Evolutionary conservation across 2,329 filamentous ascomycete genomes (phyloP).

Genomic region (Fusarium tanahbumbuense): DNA sequence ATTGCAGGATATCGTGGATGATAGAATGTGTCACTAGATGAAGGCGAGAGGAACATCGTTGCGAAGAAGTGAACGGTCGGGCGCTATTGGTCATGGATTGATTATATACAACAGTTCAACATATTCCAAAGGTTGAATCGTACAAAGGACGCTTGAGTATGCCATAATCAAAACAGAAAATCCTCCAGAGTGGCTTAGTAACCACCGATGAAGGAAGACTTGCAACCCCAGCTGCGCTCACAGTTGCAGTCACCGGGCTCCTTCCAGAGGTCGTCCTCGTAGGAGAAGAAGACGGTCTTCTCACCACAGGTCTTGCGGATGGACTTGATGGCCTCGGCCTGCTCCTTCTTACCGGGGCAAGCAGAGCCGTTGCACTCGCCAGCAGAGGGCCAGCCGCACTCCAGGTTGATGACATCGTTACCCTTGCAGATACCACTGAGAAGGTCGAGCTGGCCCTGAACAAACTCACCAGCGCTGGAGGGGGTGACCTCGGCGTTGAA

Average conservation of each 20-base stretch:
- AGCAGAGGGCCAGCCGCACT: constrained; percentile 87
- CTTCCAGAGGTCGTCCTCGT: constrained; percentile 87
- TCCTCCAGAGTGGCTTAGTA: constrained; percentile 32
- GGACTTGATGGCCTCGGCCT: constrained; percentile 76
- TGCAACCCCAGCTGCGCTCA: constrained; percentile 83
- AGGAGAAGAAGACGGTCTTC: constrained; percentile 84
- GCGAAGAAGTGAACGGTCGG: constrained; percentile 38
- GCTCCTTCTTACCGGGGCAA: constrained; percentile 73
- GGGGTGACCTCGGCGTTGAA: constrained; percentile 81
- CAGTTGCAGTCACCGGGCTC: constrained; percentile 72
- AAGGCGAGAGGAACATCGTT: constrained; percentile 21
- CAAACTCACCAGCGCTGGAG: constrained; percentile 78
- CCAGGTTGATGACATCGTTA: constrained; percentile 82
- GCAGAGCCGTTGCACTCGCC: constrained; percentile 79
- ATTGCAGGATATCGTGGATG: constrained; percentile 18
- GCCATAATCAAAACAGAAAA: constrained; percentile 32
- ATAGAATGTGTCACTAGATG: constrained; percentile 13
- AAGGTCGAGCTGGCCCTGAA: constrained; percentile 76
- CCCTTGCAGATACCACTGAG: constrained; percentile 76
- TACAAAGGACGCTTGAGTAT: constrained; percentile 31
- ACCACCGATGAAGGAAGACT: constrained; percentile 38
- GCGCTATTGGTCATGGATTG: constrained; percentile 41
- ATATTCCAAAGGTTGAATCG: constrained; percentile 31
- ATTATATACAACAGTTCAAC: constrained; percentile 50
- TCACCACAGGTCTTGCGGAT: constrained; percentile 75